Evolutionary conservation across 2,329 filamentous ascomycete species (phyloP), one percentile per base, ranked within the genome.

Genomic region (Trichoderma cornu-damae): DNA sequence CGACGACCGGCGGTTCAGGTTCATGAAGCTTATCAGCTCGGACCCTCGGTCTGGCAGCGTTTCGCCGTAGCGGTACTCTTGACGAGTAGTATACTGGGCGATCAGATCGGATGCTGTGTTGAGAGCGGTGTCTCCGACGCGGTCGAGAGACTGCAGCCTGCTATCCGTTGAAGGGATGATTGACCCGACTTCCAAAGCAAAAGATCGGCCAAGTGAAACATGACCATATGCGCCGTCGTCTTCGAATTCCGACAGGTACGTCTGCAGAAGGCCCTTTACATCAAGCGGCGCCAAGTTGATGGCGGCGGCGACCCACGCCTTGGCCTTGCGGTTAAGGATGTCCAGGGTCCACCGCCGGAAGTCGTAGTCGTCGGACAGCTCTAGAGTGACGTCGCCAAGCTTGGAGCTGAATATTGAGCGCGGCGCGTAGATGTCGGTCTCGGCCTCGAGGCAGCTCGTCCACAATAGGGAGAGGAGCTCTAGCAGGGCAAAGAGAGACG

Each of bases 71-170:
- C 92, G 86, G 71, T 99, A 99, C 68, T 96, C 92, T 69, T 99
- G 95, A 35, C 94, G 88, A 24, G 91, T 95, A 3, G 93, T 97
- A 70, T 99, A 99, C 68, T 99, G 93, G 1, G 94, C 91, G 68
- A 99, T 85, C 66, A 99, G 96, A 69, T 97, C 93, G 2, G 94
- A 97, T 0, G 90, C 91, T 9, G 92, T 91, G 69, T 97, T 96
- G 69, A 96, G 87, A 61, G 84, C 84, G 54, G 84, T 83, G 47
- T 87, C 84, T 16, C 87, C 85, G 61, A 89, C 81, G 34, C 80
- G 81, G 63, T 95, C 89, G 48, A 99, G 85, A 6, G 90, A 92
- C 64, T 83, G 86, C 40, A 99, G 79, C 61, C 90, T 84, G 67
- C 95, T 90, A 69, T 99, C 93, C 8, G 88, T 92, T 4, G 82